Base-by-base conservation (phyloP, 768 basidiomycete genomes). In the Cantharellus cinnabarinus region DNA sequence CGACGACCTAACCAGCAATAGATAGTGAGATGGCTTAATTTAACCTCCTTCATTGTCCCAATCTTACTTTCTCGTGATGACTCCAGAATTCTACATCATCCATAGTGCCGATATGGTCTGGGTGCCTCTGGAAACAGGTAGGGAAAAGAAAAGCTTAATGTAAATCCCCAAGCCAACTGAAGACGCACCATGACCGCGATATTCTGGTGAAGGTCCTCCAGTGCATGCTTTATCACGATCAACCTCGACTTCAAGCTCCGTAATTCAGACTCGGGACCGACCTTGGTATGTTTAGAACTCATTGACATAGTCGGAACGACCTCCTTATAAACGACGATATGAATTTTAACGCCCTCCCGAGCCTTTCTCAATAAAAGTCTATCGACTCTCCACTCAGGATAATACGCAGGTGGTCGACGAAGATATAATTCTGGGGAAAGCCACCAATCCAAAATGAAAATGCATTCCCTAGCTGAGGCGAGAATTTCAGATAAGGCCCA, bases 311-410 rank as follows among this genome's bases (percentile, higher is more conserved):
- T 90, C 73, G 87, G 83, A 0, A 85, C 83, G 59, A 98, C 86
- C 75, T 95, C 93, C 70, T 97, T 98, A 76, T 97, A 97, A 2
- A 97, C 88, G 62, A 90, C 75, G 50, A 98, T 79, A 69, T 91
- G 85, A 50, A 99, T 71, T 69, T 83, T 88, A 59, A 98, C 95
- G 29, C 94, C 95, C 65, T 94, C 73, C 66, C 89, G 75, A 0
- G 95, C 95, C 71, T 97, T 97, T 57, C 83, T 78, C 69, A 85
- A 74, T 56, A 98, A 74, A 7, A 98, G 67, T 41, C 80, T 72
- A 68, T 99, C 95, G 37, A 99, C 76, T 35, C 95, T 78, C 80
- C 83, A 99, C 70, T 95, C 82, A 3, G 83, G 82, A 67, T 88
- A 76, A 64, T 80, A 71, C 0, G 88, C 86, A 3, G 93, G 83